Conservation (phyloP, 495 filamentous ascomycete genomes). For the Talaromyces trachyspermus region DNA sequence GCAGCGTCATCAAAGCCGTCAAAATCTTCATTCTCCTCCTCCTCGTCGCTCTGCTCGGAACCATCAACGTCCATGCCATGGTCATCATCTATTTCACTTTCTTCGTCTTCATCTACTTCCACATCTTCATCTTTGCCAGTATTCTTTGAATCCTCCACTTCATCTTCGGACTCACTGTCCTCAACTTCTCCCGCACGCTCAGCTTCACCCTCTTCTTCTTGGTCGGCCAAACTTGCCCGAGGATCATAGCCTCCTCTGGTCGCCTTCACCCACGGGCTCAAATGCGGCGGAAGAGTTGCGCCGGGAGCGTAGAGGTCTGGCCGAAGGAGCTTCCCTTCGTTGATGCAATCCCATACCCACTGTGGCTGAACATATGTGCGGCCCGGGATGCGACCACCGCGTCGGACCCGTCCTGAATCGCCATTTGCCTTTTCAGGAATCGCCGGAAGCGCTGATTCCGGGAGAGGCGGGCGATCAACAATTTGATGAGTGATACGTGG, state of each 20-base stretch:
- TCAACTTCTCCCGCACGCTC: conserved; percentile 60
- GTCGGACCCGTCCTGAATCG: conserved; percentile 38
- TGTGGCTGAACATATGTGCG: conserved; percentile 92
- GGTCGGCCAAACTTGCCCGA: conserved; percentile 62
- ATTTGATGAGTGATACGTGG: conserved; percentile 90
- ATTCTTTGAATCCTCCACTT: conserved; percentile 49
- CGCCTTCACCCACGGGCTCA: conserved; percentile 92
- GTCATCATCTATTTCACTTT: conserved; percentile 37
- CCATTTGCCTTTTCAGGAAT: conserved; percentile 47
- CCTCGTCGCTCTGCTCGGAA: conserved; percentile 38
- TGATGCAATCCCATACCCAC: conserved; percentile 96
- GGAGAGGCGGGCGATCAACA: conserved; percentile 76
- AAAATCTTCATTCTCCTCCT: conserved; percentile 28
- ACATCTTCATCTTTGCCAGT: conserved; percentile 50
- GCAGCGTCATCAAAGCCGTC: conserved; percentile 37
- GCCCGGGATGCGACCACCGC: conserved; percentile 67
- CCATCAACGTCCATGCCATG: conserved; percentile 54
- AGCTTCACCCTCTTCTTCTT: conserved; percentile 75
- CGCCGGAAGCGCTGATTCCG: conserved; percentile 51
- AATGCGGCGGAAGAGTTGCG: conserved; percentile 79
- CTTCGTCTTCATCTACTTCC: conserved; percentile 41
- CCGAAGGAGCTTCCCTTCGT: conserved; percentile 77
- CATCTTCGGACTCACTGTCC: conserved; percentile 36
- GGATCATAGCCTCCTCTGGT: conserved; percentile 84
- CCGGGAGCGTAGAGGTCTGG: conserved; percentile 88